Percentiles rank a stretch among this genome's conserved stretches.
phyloP scores from a whole-genome alignment of 108 stramenopile species.

The Pseudonitzschia delicatissima region DNA sequence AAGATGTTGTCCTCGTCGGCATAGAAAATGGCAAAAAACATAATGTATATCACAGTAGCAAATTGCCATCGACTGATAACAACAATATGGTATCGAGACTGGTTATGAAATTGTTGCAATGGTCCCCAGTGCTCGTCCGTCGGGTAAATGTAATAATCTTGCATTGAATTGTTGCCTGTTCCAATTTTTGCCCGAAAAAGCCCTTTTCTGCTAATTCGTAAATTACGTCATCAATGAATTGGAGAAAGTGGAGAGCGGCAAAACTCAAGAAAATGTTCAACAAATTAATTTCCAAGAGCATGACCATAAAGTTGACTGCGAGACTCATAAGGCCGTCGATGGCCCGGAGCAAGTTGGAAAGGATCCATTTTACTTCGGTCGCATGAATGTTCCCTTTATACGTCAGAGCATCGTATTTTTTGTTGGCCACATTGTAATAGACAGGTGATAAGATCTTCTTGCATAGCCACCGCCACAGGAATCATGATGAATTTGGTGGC shows the following conservation, averaged over 20 bases:
- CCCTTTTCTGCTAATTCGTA: constrained; percentile 47
- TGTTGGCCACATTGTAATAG: constrained; percentile 12
- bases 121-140: background rate
- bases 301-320: constrained; percentile 42
- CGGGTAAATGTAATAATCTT: background rate
- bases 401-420: background rate
- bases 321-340: constrained; percentile 11
- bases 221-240: constrained; percentile 56
- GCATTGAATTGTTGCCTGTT: background rate
- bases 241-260: constrained; percentile 62
- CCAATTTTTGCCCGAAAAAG: background rate
- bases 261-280: constrained; percentile 57
- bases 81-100: background rate
- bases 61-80: too few species aligned
- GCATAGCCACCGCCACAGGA: constrained; percentile 13
- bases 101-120: background rate
- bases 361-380: background rate
- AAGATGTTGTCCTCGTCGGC: too few species aligned
- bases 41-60: too few species aligned
- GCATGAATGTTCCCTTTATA: background rate
- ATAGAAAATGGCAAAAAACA: too few species aligned
- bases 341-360: background rate
- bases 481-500: constrained; percentile 2
- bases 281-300: constrained; percentile 42
- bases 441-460: constrained; percentile 19